Conservation (phyloP, 2,329 filamentous ascomycete species). For the Pleurostoma richardsiae region DNA sequence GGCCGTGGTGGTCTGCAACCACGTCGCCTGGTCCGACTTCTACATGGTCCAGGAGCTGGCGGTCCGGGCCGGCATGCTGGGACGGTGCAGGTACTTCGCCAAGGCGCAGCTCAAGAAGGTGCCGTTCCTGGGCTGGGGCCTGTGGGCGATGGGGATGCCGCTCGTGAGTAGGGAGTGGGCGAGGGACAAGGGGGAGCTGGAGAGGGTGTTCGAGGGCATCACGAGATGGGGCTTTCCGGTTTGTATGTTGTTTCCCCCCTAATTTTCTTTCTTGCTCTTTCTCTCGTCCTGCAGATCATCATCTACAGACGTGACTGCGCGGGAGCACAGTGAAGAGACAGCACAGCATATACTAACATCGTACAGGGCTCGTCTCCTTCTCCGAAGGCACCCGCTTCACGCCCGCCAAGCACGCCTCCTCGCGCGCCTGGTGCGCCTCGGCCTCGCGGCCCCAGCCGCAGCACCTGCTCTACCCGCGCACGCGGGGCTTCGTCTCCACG, state of each 20-base stretch:
- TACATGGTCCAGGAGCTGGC: slow-evolving; percentile 59
- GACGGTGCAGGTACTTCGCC: slow-evolving; percentile 57
- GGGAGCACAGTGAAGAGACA: too few species aligned
- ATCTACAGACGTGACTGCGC: slow-evolving; percentile 3
- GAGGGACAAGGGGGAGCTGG: slow-evolving; percentile 48
- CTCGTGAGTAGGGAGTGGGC: slow-evolving; percentile 53
- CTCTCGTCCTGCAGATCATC: slow-evolving; percentile 6
- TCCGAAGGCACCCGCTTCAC: slow-evolving; percentile 60
- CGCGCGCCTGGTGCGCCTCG: slow-evolving; percentile 45
- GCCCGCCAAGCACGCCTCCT: slow-evolving; percentile 43
- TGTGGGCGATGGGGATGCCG: slow-evolving; percentile 62
- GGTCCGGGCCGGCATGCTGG: slow-evolving; percentile 49
- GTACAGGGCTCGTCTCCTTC: slow-evolving; percentile 57
- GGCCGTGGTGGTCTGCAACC: slow-evolving; percentile 55
- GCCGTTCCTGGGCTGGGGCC: slow-evolving; percentile 58
- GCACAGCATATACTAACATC: not conserved
- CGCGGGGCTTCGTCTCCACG: slow-evolving; percentile 55
- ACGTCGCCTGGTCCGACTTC: slow-evolving; percentile 58
- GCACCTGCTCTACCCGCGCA: slow-evolving; percentile 56
- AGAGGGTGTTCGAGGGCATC: slow-evolving; percentile 51
- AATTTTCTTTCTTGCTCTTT: too few species aligned
- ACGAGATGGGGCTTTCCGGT: slow-evolving; percentile 47
- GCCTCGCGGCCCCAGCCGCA: slow-evolving; percentile 44
- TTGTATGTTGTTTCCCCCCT: slow-evolving; percentile 34
- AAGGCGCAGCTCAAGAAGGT: slow-evolving; percentile 55